Base-by-base conservation (phyloP, 2,329 filamentous ascomycete species). In the Aspergillus sclerotialis region DNA sequence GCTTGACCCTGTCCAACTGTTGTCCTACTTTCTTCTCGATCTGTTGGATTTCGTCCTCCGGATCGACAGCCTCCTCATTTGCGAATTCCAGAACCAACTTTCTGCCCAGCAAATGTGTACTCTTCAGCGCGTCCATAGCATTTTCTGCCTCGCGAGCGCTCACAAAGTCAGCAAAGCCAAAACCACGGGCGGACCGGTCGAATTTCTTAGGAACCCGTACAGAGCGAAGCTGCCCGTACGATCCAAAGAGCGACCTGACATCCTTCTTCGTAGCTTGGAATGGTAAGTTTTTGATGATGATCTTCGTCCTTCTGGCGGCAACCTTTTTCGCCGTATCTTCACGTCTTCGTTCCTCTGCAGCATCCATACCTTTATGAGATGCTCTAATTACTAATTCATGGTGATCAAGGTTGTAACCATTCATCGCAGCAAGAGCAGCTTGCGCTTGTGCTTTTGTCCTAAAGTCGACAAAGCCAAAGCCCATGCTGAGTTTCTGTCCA, bases 271-370 rank as follows among this genome's bases (percentile, higher is more conserved):
- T 83, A 31, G 85, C 83, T 68, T 96, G 87, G 68, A 98, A 98
- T 13, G 92, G 90, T 63, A 98, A 68, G 69, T 98, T 98, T 72
- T 96, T 98, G 69, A 98, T 83, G 63, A 96, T 82, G 55, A 98
- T 83, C 73, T 96, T 96, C 30, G 89, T 95, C 47, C 79, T 76
- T 56, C 80, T 78, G 11, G 75, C 76, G 15, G 84, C 80, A 32
- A 76, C 67, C 63, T 90, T 93, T 72, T 88, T 93, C 32, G 82
- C 80, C 45, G 76, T 78, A 55, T 96, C 88, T 46, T 90, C 82
- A 47, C 82, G 82, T 44, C 83, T 79, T 46, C 84, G 78, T 63
- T 94, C 85, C 57, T 94, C 87, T 2, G 85, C 89, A 12, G 87
- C 87, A 64, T 96, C 89, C 38, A 80, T 72, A 13, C 84, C 86